Evolutionary conservation across 2,329 filamentous ascomycete species (phyloP), one percentile per base, ranked within the genome.

Genomic region (Ilyonectria robusta): DNA sequence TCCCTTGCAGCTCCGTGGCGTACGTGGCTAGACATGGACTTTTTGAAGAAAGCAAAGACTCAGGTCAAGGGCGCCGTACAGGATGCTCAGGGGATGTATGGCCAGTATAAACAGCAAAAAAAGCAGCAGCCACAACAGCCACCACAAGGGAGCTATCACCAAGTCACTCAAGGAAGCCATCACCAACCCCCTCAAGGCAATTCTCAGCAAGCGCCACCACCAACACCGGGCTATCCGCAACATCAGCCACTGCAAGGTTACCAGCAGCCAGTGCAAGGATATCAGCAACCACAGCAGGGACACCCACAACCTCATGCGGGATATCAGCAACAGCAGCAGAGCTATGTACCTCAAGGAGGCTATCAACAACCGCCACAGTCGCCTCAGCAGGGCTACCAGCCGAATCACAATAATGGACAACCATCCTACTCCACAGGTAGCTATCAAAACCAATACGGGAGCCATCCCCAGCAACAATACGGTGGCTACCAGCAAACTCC

Each of bases 21-120:
- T n/a, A 19, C 19, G 31, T 31, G 19, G 13, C 26, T 17, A 37
- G 31, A 29, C 19, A 65, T 59, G 62, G 40, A 65, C 15, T 55
- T 65, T 21, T 42, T 65, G 35, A 65, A 65, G 17, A 65, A 59
- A 31, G 62, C 62, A 13, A 59, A 59, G 26, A 59, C 47, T 26
- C 62, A 65, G 50, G 62, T 51, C 19, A 59, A 65, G 17, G 62
- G 55, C 33, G 55, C 55, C 4, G 62, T 65, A 7, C 62, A 65
- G 23, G 62, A 65, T 10, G 62, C 62, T 2, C 62, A 65, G n/a
- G 62, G 62, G 31, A 19, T 65, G 37, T 59, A 59, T 35, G 57
- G 37, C 31, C 48, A 42, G 21, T 65, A 59, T 40, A 65, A 26
- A 19, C 55, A 58, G 29, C 42, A 65, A 29, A 56, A 60, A 15